Evolutionary conservation across 495 filamentous ascomycete species (phyloP), one percentile per base, ranked within the genome.

Genomic region (Penicillium turbatum): DNA sequence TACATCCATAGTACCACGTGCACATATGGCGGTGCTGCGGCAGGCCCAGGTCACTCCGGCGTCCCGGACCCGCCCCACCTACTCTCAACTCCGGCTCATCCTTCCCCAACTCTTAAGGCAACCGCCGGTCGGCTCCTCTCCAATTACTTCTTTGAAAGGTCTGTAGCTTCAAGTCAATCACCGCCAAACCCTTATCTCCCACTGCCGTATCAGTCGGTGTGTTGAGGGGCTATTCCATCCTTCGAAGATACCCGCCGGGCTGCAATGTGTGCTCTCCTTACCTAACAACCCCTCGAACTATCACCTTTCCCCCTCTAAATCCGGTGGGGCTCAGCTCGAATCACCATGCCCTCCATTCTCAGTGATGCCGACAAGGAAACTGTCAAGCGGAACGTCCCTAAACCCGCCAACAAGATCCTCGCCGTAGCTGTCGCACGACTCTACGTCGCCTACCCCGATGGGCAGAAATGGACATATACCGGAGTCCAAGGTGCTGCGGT

Each of bases 401-500:
- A 92, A 64, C 77, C 89, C 47, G 82, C 87, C 59, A 97, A 97
- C 82, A 96, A 97, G 76, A 96, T 97, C 73, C 85, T 90, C 48
- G 89, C 90, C 52, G 91, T 89, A 63, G 92, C 89, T 65, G 90
- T 97, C 60, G 95, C 90, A 56, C 86, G 87, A 65, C 88, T 98
- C 59, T 97, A 97, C 72, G 81, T 97, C 65, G 91, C 92, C 57
- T 86, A 96, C 68, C 93, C 93, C 13, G 83, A 95, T 69, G 80
- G 76, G 54, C 82, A 84, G 46, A 84, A 77, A 90, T 98, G 93
- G 93, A 89, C 84, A 16, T 95, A 91, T 67, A 96, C 95, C 2
- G 93, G 95, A 16, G 73, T 98, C 44, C 92, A 96, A 67, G 93
- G 93, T 15, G 93, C 93, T 41, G 81, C 82, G n/a, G 93, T 97